Conservation (phyloP, 345 rosid genomes). For the Cardiospermum halicacabum region DNA sequence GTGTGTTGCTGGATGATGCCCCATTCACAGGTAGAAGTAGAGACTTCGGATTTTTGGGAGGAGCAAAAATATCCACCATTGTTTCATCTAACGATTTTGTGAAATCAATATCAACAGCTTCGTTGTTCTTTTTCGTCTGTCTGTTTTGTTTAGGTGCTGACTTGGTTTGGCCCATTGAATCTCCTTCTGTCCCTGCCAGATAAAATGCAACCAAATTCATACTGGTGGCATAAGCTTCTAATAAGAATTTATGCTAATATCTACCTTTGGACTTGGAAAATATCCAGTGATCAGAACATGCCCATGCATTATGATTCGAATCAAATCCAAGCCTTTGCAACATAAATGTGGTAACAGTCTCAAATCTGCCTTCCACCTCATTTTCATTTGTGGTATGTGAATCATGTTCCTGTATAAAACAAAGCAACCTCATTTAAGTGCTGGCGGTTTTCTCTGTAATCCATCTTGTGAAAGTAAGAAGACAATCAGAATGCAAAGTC, state of each 20-base stretch:
- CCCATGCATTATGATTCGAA: conserved; percentile 39
- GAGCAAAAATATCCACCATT: conserved; percentile 53
- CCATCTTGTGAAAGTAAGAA: neutral
- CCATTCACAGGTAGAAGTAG: conserved; percentile 70
- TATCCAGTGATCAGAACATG: conserved; percentile 48
- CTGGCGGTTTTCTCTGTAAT: neutral
- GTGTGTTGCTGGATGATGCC: conserved; percentile 47
- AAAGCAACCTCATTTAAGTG: conserved; percentile 9
- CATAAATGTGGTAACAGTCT: conserved; percentile 23
- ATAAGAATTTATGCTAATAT: neutral
- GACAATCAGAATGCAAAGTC: neutral
- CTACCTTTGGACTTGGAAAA: conserved; percentile 30
- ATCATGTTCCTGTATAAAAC: conserved; percentile 25
- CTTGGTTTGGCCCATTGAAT: conserved; percentile 8
- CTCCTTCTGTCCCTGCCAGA: conserved; percentile 4
- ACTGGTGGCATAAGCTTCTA: neutral
- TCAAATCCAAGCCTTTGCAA: conserved; percentile 51
- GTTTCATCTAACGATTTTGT: conserved; percentile 66
- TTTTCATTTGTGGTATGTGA: conserved; percentile 13
- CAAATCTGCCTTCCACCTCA: conserved; percentile 48
- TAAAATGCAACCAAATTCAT: neutral
- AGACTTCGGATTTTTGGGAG: conserved; percentile 77
- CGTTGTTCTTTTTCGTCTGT: conserved; percentile 39
- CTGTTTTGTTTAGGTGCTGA: conserved; percentile 4
- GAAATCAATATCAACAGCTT: conserved; percentile 67